These are phyloP conservation scores for Raphanus raphanistrum DNA, from an alignment of 345 rosid genomes.

Conservation along the genomic window DNA sequence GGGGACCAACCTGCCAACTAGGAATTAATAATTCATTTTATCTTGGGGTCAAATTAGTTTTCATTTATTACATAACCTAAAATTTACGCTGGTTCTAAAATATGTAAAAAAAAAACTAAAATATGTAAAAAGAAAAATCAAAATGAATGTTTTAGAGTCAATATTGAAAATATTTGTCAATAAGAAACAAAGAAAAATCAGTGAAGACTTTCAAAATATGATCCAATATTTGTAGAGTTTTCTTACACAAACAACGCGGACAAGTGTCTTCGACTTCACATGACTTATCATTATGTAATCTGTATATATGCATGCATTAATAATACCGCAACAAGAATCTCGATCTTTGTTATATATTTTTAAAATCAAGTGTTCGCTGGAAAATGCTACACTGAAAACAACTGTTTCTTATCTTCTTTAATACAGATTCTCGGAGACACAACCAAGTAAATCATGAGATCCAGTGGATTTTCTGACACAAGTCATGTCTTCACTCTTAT, in stretches of 20 bases:
- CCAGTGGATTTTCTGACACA: not conserved
- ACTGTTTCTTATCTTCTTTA: not conserved
- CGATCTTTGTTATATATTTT: not conserved
- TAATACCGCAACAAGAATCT: conserved; percentile 13
- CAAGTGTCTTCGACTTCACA: not conserved
- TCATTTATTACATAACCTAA: not conserved
- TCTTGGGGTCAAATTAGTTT: not conserved
- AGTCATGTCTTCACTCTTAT: conserved; percentile 1
- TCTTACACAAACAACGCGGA: not conserved
- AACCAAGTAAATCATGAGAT: conserved; percentile 2
- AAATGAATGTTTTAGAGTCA: not conserved
- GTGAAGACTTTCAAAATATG: not conserved
- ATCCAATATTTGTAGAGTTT: not conserved
- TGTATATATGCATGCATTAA: not conserved
- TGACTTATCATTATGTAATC: not conserved
- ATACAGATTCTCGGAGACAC: not conserved
- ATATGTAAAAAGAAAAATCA: not conserved
- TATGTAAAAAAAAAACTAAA: not conserved
- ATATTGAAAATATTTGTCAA: not conserved
- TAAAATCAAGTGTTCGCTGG: not conserved
- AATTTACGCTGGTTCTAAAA: not conserved
- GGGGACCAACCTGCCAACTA: not conserved
- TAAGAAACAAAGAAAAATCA: not conserved
- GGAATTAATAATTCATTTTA: not conserved
- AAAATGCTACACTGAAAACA: not conserved